These are phyloP conservation scores for Cryptosporidium tyzzeri DNA, from an alignment of 169 alveolate genomes.

Conservation along the genomic window DNA sequence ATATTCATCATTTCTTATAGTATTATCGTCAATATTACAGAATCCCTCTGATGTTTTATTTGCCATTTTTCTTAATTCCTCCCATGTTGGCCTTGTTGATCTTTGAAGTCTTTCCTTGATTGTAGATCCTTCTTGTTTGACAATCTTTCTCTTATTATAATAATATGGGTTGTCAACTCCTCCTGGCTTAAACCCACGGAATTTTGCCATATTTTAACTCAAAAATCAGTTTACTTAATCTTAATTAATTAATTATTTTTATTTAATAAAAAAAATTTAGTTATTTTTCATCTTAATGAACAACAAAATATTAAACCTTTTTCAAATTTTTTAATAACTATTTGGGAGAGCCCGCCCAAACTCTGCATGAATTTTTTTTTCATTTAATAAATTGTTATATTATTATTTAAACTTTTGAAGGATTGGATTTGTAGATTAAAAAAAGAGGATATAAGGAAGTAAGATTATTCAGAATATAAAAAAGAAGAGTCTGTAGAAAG, in stretches of 20 bases:
- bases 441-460: neutral
- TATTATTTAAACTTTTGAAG: too few relatives aligned
- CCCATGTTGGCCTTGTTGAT: constrained; percentile 76
- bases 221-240: neutral
- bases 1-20: constrained; percentile 40
- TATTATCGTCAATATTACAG: neutral
- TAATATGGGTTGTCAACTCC: constrained; percentile 65
- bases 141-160: constrained; percentile 32
- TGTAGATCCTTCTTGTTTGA: constrained; percentile 40
- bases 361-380: constrained; percentile 6
- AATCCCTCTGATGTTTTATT: constrained; percentile 22
- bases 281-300: neutral
- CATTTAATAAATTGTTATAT: neutral
- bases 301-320: neutral
- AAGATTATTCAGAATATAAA: too few relatives aligned
- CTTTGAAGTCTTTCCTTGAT: constrained; percentile 58
- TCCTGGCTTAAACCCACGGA: constrained; percentile 75
- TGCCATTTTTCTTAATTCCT: constrained; percentile 34
- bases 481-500: neutral
- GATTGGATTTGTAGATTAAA: neutral
- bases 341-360: constrained; percentile 6
- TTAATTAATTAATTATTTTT: neutral
- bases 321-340: neutral
- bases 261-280: neutral
- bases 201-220: constrained; percentile 49